phyloP scores from a whole-genome alignment of 1,139 yeast species.

The Spathaspora sp. region DNA sequence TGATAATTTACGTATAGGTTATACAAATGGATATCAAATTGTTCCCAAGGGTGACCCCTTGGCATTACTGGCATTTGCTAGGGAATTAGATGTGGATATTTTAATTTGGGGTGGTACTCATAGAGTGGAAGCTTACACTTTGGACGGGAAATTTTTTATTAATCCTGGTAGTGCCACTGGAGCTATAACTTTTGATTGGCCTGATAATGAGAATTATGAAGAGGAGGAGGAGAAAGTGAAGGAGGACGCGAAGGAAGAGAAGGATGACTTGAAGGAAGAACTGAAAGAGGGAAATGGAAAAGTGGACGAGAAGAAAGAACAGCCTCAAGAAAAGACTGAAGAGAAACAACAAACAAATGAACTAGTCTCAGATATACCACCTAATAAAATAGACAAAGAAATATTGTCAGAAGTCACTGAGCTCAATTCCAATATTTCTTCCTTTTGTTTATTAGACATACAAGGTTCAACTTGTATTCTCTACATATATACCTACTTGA shows the following conservation, averaged over 20 bases:
- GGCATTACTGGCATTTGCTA: slow-evolving; percentile 75
- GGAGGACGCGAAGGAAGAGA: slow-evolving; percentile 12
- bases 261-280: slow-evolving; percentile 16
- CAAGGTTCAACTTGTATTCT: slow-evolving; percentile 76
- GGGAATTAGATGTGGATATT: slow-evolving; percentile 90
- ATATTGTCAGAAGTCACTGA: slow-evolving; percentile 19
- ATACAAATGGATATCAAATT: slow-evolving; percentile 80
- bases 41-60: slow-evolving; percentile 88
- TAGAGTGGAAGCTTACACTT: slow-evolving; percentile 86
- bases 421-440: slow-evolving; percentile 52
- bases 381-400: slow-evolving; percentile 9
- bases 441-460: slow-evolving; percentile 84
- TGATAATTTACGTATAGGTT: slow-evolving; percentile 77
- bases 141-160: slow-evolving; percentile 88
- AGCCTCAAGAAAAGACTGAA: slow-evolving; percentile 11
- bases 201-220: slow-evolving; percentile 44
- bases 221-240: slow-evolving; percentile 19
- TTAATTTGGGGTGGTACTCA: slow-evolving; percentile 97
- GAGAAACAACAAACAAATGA: slow-evolving; percentile 10
- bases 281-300: slow-evolving; percentile 30
- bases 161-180: slow-evolving; percentile 98
- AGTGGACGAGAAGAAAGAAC: slow-evolving; percentile 9
- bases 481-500: slow-evolving; percentile 78
- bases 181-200: slow-evolving; percentile 60
- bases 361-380: slow-evolving; percentile 4